These are phyloP conservation scores for Candida dendrica DNA, from an alignment of 805 yeast species.

Conservation along the genomic window DNA sequence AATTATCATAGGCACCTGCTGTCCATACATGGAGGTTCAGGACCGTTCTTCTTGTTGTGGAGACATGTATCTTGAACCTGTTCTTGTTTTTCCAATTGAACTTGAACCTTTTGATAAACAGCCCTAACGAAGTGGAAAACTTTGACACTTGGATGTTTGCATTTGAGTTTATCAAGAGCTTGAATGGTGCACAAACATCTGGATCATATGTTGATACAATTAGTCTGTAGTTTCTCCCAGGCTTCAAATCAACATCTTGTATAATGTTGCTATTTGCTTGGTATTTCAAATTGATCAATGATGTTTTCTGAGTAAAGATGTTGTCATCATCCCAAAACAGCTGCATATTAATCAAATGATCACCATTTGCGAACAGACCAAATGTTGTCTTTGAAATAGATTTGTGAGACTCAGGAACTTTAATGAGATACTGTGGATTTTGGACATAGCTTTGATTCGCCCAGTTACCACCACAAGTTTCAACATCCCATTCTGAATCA, in stretches of 20 bases:
- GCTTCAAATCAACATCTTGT: slow-evolving; percentile 14
- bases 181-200: slow-evolving; percentile 22
- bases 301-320: slow-evolving; percentile 26
- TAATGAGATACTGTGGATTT: slow-evolving; percentile 49
- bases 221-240: slow-evolving; percentile 35
- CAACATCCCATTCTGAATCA: slow-evolving; percentile 38
- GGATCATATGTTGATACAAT: slow-evolving; percentile 40
- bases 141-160: slow-evolving; percentile 7
- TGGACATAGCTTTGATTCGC: slow-evolving; percentile 33
- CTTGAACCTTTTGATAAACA: slow-evolving; percentile 21
- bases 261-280: slow-evolving; percentile 18
- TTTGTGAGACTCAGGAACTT: slow-evolving; percentile 18
- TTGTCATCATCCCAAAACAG: slow-evolving; percentile 32
- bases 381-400: slow-evolving; percentile 6
- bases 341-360: slow-evolving; percentile 33
- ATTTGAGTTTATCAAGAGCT: slow-evolving; percentile 24
- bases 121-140: slow-evolving; percentile 26
- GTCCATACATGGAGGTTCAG: slow-evolving; percentile 14
- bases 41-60: slow-evolving; percentile 11
- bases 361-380: slow-evolving; percentile 17
- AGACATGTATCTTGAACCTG: slow-evolving; percentile 28
- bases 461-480: slow-evolving; percentile 51
- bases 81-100: slow-evolving; percentile 35
- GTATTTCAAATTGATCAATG: slow-evolving; percentile 28
- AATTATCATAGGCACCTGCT: slow-evolving; percentile 12